Base-by-base conservation (phyloP, 257 asterid species). In the Nicotiana otophora region DNA sequence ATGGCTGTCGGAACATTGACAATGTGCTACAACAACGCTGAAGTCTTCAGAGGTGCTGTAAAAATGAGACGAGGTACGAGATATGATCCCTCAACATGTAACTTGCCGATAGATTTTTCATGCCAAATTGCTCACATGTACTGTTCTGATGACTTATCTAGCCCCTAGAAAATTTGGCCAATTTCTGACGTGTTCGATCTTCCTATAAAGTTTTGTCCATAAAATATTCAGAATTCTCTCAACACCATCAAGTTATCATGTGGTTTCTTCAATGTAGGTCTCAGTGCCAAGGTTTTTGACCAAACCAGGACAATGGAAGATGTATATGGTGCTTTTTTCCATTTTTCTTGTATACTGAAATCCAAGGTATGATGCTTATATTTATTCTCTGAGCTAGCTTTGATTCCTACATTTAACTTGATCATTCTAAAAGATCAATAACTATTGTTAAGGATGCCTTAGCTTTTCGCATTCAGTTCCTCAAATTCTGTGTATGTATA, bases 31-130 rank as follows among this genome's bases (percentile, higher is more conserved):
- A 89, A 94, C 97, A 96, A 96, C 86, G 84, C 90, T 85, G 89
- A 90, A 87, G 97, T 96, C 83, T 96, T 94, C 88, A 88, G 93
- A 87, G 97, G 98, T 65, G 98, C 91, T 61, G 99, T 94, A 60
- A 93, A 96, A 90, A 88, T 94, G 99, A 91, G 99, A 83, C 97
- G 98, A 34, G 98, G 99, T 96, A 88, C 78, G 98, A 80, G 80
- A 33, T 67, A 54, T 46, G 30, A 72, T 1, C 63, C 4, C 42
- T 72, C 81, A 42, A 31, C 81, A 60, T 55, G 65, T 28, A 78
- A 66, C 23, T 17, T 17, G 63, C 63, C 19, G 57, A 53, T 4
- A 14, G 5, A 5, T 14, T 54, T 54, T 17, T 57, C 26, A 57
- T 3, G 0, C 63, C 63, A 33, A 16, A 5, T 17, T 6, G 26